Evolutionary conservation across 2,329 filamentous ascomycete species (phyloP), one percentile per base, ranked within the genome.

Genomic region (Trichoderma oligosporum): DNA sequence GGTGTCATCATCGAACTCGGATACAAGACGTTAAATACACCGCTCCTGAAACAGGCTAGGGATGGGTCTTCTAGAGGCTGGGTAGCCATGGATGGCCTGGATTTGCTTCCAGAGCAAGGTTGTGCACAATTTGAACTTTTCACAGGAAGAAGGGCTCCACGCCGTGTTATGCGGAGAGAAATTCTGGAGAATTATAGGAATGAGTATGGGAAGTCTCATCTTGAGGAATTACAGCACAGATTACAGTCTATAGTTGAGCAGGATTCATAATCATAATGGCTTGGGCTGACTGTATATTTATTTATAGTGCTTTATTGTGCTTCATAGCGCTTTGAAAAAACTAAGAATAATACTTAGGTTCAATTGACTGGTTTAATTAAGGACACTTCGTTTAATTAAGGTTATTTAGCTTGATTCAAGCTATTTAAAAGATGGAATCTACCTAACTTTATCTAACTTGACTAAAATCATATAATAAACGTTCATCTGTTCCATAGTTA

Each of bases 131-230:
- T 54, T 25, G 51, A 54, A 33, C n/a, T 54, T 9, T 54, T 54
- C 22, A 54, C 51, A 12, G 51, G 51, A 4, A 35, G 51, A 38
- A 54, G 51, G 12, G 51, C 51, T n/a, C 51, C 51, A n/a, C 39
- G 51, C 2, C 51, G 51, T 11, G 51, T 54, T 7, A 54, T 54
- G 51, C 51, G 51, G 22, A 54, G 51, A 45, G 51, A 54, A n/a
- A 45, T 54, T 9, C n/a, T 54, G 41, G 51, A 54, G 16, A 54
- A 54, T n/a, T 54, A 54, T n/a, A 45, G 51, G 16, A 39, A 54
- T 45, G 51, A 54, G 12, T 22, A 45, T 29, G 51, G 51, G 14
- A 45, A 54, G 16, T 54, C 51, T 14, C 51, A 54, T 45, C 39
- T 54, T 0, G 51, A 54, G 16, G 51, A 54, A 25, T 27, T 54